Conservation (phyloP, 169 alveolate species). For the Eimeria praecox region DNA sequence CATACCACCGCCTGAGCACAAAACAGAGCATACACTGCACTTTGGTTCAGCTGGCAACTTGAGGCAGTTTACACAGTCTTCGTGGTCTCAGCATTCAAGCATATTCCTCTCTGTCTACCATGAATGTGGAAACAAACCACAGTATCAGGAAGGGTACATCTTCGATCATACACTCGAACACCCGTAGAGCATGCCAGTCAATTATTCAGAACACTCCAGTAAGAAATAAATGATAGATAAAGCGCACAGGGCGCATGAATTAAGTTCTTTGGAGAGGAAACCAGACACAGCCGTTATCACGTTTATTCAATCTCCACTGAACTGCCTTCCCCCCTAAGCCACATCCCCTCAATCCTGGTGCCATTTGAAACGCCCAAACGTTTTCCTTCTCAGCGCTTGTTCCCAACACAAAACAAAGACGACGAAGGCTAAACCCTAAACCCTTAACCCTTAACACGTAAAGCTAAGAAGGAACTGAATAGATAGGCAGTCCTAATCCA, state of each 20-base stretch:
- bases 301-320: background rate
- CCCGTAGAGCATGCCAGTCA: background rate
- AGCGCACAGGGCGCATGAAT: background rate
- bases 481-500: background rate
- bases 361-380: background rate
- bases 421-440: too few relatives aligned
- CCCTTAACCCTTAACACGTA: too few relatives aligned
- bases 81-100: background rate
- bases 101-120: background rate
- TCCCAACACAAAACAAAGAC: background rate
- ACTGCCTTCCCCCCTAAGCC: background rate
- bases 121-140: background rate
- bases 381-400: background rate
- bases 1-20: constrained; percentile 81
- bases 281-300: background rate
- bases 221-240: background rate
- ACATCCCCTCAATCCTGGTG: background rate
- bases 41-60: background rate
- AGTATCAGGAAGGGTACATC: background rate
- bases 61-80: background rate
- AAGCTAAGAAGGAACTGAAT: background rate
- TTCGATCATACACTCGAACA: background rate
- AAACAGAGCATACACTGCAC: background rate
- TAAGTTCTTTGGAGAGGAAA: background rate
- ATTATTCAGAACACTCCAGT: background rate